Base-by-base conservation (phyloP, 345 rosid genomes). In the Eucalyptus cloeziana region DNA sequence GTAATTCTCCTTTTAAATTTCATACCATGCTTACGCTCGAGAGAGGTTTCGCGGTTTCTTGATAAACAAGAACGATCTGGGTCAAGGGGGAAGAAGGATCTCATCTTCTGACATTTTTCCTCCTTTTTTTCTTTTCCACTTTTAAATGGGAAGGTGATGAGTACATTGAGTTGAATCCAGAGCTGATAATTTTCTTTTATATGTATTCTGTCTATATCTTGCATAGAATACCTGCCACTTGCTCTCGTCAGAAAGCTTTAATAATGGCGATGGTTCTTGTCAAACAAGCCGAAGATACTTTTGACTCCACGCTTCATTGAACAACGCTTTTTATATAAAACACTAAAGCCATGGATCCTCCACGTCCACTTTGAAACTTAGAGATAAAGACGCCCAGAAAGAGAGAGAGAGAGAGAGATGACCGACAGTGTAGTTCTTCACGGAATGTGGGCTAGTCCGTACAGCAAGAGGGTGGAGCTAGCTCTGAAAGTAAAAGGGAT, bases 401-500 rank as follows among this genome's bases (percentile, higher is more conserved):
- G 40, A 40, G 40, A 37, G 40, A 37, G 58, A 92, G 58, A 89
- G 86, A 85, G 93, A 92, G 54, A 92, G 45, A 33, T 90, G 80
- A 10, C 24, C 10, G 4, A 5, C 30, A 56, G 30, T 1, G 83
- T 76, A 43, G 83, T 40, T 76, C 83, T 91, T 17, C 88, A 58
- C 12, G 93, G 92, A 76, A 64, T 81, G 49, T 90, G 88, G 87
- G 15, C 16, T 25, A 93, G 93, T 86, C 90, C 93, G 37, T 90
- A 89, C 88, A 86, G 91, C 60, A 88, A 89, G 88, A 90, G 92
- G 86, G 92, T 92, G 79, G 94, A 92, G 89, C 44, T 94, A 31
- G 95, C 92, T 43, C 93, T 94, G 83, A 90, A 49, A 60, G 89
- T 92, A 30, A 92, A 93, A 71, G 93, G 92, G 83, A 86, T 94